Base-by-base conservation (phyloP, 257 asterid genomes). In the Coffea eugenioides region DNA sequence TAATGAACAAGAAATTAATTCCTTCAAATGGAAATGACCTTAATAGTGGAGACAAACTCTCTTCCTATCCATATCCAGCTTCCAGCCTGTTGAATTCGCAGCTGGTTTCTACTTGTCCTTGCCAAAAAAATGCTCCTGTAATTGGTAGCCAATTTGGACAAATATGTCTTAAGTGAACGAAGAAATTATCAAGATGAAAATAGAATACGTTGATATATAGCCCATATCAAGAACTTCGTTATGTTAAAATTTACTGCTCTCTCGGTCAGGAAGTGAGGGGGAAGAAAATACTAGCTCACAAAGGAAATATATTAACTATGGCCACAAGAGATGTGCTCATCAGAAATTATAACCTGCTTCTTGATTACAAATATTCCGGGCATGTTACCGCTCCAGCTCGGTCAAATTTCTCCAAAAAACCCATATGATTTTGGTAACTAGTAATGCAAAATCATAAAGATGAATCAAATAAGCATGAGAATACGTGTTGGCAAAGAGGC, bases 341-440 rank as follows among this genome's bases (percentile, higher is more conserved):
- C n/a, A 49, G 31, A 72, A 49, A n/a, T 56, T 18, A 31, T 15
- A 79, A 79, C 71, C 77, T 70, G 76, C 54, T 56, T 34, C 76
- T n/a, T 69, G 64, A 49, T 11, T 41, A 27, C 48, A 21, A 43
- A 39, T 39, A 39, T 39, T 39, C 56, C 74, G 4, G 13, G 20
- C 39, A 43, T 59, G 18, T 51, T 20, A 20, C 5, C 15, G 18
- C 31, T 77, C 75, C 68, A 61, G 51, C 80, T 27, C 20, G 25
- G 31, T 46, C 8, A 36, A 48, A 23, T 23, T 21, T 15, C 59
- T 43, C 43, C 45, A 68, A 68, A 68, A 68, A 68, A 68, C 15
- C 43, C 51, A 18, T 25, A 51, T 68, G 68, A 27, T 77, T 77
- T 67, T 77, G 67, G 56, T 27, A 51, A 10, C n/a, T 18, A 10